Base-by-base conservation (phyloP, 768 basidiomycete species). In the Mycena maculata region DNA sequence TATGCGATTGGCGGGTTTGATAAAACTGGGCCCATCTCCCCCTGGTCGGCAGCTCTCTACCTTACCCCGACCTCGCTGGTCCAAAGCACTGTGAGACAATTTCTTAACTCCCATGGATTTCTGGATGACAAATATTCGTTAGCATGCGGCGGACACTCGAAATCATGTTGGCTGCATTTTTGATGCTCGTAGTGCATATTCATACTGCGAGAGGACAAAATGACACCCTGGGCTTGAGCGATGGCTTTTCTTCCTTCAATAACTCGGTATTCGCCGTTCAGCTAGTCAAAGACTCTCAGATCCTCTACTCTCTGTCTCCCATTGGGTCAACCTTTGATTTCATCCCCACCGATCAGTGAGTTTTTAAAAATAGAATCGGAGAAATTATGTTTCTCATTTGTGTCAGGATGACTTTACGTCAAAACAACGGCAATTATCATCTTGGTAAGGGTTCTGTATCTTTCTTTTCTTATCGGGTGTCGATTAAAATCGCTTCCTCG, bases 231-330 rank as follows among this genome's bases (percentile, higher is more conserved):
- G 85, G 85, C 18, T 71, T 87, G 38, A 71, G 73, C 20, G 77
- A 86, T 78, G 86, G 86, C 11, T 84, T 86, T 58, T 63, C 82
- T 39, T 77, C 81, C 18, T 83, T 86, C 75, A 81, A 79, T 42
- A 83, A 85, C 4, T 76, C 86, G 1, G 71, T 72, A 9, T 86
- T 88, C 73, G 67, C 78, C 13, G 69, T 85, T 18, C 81, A 83
- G 61, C 77, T 87, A 20, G 84, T 87, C 49, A 86, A 85, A 69
- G 86, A 87, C 68, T 87, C 86, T 1, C 87, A 88, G 73, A 86
- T 85, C 0, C 74, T 86, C 7, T 87, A 85, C 72, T 87, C 86
- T n/a, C 73, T 87, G 56, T 80, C 76, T 47, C 79, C 85, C 13
- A 67, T 53, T 30, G 77, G 74, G 10, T 76, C 80, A 3, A 75